Evolutionary conservation across 2,329 filamentous ascomycete species (phyloP).

Genomic region (Bipolaris victoriae): DNA sequence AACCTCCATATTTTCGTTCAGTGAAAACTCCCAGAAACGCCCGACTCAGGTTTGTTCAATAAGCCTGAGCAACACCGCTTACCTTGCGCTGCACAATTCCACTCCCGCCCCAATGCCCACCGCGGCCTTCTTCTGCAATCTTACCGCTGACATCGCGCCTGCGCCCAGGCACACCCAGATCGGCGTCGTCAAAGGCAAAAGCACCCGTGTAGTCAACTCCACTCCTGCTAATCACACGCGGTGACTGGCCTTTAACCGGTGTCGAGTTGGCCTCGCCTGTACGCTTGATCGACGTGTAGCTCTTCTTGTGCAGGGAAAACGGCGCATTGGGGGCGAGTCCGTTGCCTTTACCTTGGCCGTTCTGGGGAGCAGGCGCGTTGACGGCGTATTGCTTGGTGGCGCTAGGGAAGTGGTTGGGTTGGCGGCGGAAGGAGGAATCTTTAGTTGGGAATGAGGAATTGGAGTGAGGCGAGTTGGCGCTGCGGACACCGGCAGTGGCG

Average conservation of each 20-base stretch:
- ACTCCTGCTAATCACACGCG: constrained; percentile 54
- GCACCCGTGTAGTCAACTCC: constrained; percentile 55
- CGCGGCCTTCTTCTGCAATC: constrained; percentile 72
- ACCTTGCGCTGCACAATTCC: constrained; percentile 50
- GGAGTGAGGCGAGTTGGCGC: constrained; percentile 30
- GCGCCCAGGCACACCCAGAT: constrained; percentile 30
- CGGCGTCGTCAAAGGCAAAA: constrained; percentile 41
- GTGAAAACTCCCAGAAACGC: background rate
- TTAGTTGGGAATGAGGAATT: constrained; percentile 37
- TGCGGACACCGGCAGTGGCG: constrained; percentile 49
- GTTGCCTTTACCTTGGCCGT: constrained; percentile 13
- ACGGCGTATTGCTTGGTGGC: constrained; percentile 39
- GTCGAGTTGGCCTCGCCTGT: constrained; percentile 42
- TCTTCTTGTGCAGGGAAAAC: constrained; percentile 43
- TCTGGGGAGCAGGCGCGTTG: constrained; percentile 35
- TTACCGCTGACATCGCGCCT: constrained; percentile 71
- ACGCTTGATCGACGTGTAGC: constrained; percentile 39
- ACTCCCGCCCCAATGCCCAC: constrained; percentile 43
- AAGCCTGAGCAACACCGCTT: constrained; percentile 42
- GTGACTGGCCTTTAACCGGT: constrained; percentile 42
- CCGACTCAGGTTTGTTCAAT: background rate
- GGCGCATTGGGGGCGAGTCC: constrained; percentile 12
- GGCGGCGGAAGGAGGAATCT: constrained; percentile 17
- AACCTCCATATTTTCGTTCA: background rate
- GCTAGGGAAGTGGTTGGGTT: constrained; percentile 32